phyloP scores from a whole-genome alignment of 768 basidiomycete species.

The Tulasnella sp. region DNA sequence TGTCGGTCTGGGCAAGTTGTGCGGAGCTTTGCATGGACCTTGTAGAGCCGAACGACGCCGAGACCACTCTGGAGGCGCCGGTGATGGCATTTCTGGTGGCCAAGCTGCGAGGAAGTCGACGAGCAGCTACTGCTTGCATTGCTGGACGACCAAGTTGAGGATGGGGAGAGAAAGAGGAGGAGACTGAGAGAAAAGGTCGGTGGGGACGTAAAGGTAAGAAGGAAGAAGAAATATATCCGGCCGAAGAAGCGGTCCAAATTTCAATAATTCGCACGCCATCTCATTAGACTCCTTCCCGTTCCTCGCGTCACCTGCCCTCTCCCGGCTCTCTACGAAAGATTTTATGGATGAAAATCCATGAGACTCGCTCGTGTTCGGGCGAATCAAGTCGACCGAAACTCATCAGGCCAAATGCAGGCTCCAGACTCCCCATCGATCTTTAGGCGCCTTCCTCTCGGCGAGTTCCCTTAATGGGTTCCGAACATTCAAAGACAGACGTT shows the following conservation, averaged over 20 bases:
- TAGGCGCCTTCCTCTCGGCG: no score
- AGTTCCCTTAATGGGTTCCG: no score
- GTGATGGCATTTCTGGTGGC: neutral
- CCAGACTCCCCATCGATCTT: no score
- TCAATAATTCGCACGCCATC: neutral
- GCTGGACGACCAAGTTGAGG: neutral
- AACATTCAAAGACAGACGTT: no score
- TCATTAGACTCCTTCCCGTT: neutral
- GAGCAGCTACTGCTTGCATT: neutral
- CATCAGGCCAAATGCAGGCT: no score
- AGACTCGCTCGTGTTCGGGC: no score
- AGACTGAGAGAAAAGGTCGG: neutral
- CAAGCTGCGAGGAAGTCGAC: neutral
- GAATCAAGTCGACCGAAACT: no score
- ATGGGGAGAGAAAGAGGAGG: neutral
- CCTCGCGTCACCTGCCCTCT: neutral
- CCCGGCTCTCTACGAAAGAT: neutral
- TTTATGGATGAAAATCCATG: no score
- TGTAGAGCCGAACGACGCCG: neutral
- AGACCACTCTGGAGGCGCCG: neutral
- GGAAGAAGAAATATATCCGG: neutral
- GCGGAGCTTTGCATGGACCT: neutral
- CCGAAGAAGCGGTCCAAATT: neutral
- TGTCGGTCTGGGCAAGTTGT: conserved; percentile 1
- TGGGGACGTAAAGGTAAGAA: neutral